Base-by-base conservation (phyloP, 2,329 filamentous ascomycete genomes). In the Hypomyces rosellus region DNA sequence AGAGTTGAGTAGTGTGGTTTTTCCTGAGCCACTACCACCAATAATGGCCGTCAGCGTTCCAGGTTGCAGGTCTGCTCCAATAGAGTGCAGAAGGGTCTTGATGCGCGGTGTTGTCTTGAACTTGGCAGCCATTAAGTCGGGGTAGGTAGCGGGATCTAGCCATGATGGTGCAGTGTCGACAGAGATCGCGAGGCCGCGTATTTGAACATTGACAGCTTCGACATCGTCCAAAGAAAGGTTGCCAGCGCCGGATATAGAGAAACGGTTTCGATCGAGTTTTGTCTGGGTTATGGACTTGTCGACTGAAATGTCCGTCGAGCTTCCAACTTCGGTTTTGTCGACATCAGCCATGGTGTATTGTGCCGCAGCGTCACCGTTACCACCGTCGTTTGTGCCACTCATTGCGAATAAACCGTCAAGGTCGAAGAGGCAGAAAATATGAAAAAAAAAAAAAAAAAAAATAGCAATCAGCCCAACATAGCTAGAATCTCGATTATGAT, bases 21-120 rank as follows among this genome's bases (percentile, higher is more conserved):
- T 89, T 0, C 86, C 86, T 2, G 81, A 85, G 16, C 86, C 86
- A 60, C 82, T 85, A 3, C 85, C 85, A 9, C 86, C 86, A 51
- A 90, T 82, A 48, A 90, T 89, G 8, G 86, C 86, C 0, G 85
- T 89, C 38, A 91, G 66, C 3, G 81, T 85, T 3, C 86, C 85
- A 7, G 79, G 75, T 3, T 74, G 73, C 62, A 89, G 77, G 20
- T 80, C 75, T 2, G 84, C 84, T 55, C 77, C 78, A 42, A 89
- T 78, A 30, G 78, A 76, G 47, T 82, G 71, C 9, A 90, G 69
- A 11, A 90, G 78, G 5, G 69, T 65, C 60, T 81, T 81, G 52
- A 67, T 66, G 6, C 59, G 61, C 3, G 69, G 62, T 1, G 56
- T 57, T 4, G 68, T 71, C 55, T 67, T 66, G 54, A 68, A 67